A percentile compares a stretch with the other conserved stretches of the same genome.
Conservation (phyloP, 176 grass and related monocot genomes). For the Cenchrus fungigraminus region DNA sequence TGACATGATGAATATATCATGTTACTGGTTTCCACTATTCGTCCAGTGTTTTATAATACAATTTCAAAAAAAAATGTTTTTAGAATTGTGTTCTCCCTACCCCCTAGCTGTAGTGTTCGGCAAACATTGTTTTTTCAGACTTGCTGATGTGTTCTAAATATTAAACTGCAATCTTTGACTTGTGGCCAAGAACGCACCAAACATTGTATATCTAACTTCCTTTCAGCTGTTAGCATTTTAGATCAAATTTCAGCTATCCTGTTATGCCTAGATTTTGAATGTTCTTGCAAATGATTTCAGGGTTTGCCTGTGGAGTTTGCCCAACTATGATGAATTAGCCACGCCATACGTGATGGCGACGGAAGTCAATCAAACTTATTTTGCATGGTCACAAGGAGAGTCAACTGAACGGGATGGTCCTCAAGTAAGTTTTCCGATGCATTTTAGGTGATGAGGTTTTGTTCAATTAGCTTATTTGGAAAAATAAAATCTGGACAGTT, state of each 20-base stretch:
- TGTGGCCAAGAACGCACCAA: neutral
- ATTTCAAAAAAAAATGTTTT: neutral
- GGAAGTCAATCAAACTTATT: slow-evolving; percentile 81
- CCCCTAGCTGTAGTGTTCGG: neutral
- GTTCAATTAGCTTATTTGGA: neutral
- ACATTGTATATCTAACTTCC: neutral
- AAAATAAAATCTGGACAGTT: neutral
- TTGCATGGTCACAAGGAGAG: slow-evolving; percentile 85
- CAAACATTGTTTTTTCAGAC: neutral
- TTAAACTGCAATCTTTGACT: neutral
- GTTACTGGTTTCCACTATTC: neutral
- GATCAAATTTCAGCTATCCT: slow-evolving; percentile 1
- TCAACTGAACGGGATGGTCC: slow-evolving; percentile 63
- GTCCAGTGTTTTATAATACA: neutral
- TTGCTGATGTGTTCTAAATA: slow-evolving; percentile 12
- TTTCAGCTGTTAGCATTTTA: slow-evolving; percentile 20
- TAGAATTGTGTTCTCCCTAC: neutral
- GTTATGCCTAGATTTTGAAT: neutral
- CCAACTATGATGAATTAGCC: slow-evolving; percentile 38
- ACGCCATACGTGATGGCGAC: slow-evolving; percentile 50
- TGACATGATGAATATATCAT: slow-evolving; percentile 26
- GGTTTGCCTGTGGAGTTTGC: neutral
- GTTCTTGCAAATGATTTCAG: slow-evolving; percentile 35
- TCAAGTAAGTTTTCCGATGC: slow-evolving; percentile 51
- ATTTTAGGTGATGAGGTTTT: neutral